Percentiles rank a stretch among this genome's conserved stretches.
phyloP scores from a whole-genome alignment of 1,284 basidiomycete genomes.

The Bjerkandera adusta region DNA sequence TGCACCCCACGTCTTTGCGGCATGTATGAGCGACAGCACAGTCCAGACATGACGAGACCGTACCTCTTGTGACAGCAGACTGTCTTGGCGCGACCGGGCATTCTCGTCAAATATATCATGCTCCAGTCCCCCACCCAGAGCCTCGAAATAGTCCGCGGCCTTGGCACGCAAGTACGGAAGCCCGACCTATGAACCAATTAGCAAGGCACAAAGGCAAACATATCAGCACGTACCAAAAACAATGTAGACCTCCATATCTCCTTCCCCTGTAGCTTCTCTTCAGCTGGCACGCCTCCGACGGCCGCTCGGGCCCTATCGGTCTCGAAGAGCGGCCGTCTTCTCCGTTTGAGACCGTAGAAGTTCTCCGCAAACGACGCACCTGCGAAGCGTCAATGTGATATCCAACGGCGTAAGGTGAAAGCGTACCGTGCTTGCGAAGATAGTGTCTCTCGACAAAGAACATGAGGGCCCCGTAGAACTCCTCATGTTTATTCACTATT shows the following conservation, averaged over 20 bases:
- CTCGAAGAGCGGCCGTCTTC: constrained; percentile 69
- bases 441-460: constrained; percentile 90
- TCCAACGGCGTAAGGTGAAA: background rate
- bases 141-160: constrained; percentile 88
- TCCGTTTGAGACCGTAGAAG: constrained; percentile 87
- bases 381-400: constrained; percentile 28
- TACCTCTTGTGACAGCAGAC: constrained; percentile 51
- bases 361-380: constrained; percentile 91
- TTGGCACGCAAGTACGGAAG: constrained; percentile 90
- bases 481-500: constrained; percentile 94
- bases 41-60: too few relatives aligned
- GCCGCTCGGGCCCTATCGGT: constrained; percentile 64
- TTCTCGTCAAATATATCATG: constrained; percentile 64
- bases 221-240: constrained; percentile 57
- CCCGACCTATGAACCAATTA: constrained; percentile 68
- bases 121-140: constrained; percentile 79
- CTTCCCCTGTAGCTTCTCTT: constrained; percentile 58
- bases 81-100: constrained; percentile 40
- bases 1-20: constrained; percentile 40
- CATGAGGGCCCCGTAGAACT: constrained; percentile 91
- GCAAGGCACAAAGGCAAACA: background rate
- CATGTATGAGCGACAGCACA: constrained; percentile 3
- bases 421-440: constrained; percentile 78
- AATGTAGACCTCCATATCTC: constrained; percentile 77
- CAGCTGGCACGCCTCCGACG: constrained; percentile 58